Evolutionary conservation across 2,329 filamentous ascomycete genomes (phyloP).

Genomic region (Annulohypoxylon truncatum): DNA sequence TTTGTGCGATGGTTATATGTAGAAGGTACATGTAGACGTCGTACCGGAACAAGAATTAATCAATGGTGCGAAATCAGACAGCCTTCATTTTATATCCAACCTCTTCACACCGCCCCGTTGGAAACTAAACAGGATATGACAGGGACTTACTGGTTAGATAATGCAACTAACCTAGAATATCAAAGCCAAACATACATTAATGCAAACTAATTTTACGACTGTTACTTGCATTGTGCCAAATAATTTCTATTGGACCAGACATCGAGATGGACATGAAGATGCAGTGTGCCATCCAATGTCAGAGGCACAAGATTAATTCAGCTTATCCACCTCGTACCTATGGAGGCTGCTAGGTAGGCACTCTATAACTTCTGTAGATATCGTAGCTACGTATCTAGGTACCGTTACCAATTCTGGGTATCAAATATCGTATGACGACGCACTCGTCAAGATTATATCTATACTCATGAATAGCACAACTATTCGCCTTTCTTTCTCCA

Average conservation of each 20-base stretch:
- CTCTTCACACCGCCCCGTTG: slow-evolving; percentile 39
- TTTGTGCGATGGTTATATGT: background rate
- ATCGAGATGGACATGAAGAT: background rate
- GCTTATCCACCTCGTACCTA: background rate
- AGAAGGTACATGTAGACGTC: background rate
- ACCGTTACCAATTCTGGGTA: slow-evolving; percentile 17
- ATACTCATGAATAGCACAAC: slow-evolving; percentile 11
- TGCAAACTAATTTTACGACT: background rate
- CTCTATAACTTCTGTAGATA: background rate
- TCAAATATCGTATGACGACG: slow-evolving; percentile 10
- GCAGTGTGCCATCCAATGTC: background rate
- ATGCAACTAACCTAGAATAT: slow-evolving; percentile 23
- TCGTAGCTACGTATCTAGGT: too few species aligned
- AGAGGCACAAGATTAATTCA: background rate
- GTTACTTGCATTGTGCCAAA: background rate
- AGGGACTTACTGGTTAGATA: slow-evolving; percentile 38
- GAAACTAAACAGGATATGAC: slow-evolving; percentile 32
- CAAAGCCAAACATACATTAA: slow-evolving; percentile 28
- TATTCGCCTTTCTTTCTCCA: slow-evolving; percentile 49
- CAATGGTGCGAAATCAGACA: slow-evolving; percentile 2
- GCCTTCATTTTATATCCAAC: slow-evolving; percentile 9
- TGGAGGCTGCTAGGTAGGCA: background rate
- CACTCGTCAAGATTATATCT: background rate
- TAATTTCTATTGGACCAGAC: slow-evolving; percentile 1
- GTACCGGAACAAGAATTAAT: background rate